Percentiles rank a stretch among this genome's conserved stretches.
Evolutionary conservation across 1,284 basidiomycete genomes (phyloP).

Genomic region (Erythrobasidium hasegawianum): DNA sequence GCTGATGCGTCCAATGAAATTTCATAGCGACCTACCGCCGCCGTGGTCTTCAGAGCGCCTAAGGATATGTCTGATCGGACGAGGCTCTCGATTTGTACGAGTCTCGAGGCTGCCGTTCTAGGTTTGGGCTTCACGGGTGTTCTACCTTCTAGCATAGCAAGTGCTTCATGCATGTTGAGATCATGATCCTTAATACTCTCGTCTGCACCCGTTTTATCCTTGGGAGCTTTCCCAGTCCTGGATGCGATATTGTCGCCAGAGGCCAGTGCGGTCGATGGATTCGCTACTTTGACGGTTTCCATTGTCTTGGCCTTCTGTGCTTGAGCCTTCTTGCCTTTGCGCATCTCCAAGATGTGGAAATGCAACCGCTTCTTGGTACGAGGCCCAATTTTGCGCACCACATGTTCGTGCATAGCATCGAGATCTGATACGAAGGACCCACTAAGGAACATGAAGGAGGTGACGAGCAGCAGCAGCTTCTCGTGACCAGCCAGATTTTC

Average conservation of each 20-base stretch:
- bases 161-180: conserved; percentile 45
- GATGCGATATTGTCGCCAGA: background rate
- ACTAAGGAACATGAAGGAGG: conserved; percentile 47
- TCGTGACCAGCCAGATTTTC: conserved; percentile 7
- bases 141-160: conserved; percentile 45
- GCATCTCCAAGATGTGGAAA: conserved; percentile 47
- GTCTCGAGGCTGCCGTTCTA: conserved; percentile 40
- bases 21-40: conserved; percentile 38
- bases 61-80: conserved; percentile 45
- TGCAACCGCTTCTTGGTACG: conserved; percentile 42
- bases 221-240: background rate
- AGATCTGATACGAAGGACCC: conserved; percentile 45
- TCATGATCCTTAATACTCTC: conserved; percentile 9
- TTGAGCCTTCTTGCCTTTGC: background rate
- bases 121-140: conserved; percentile 37
- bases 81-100: conserved; percentile 43
- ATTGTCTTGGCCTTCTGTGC: background rate
- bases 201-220: conserved; percentile 29
- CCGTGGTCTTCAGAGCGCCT: conserved; percentile 47
- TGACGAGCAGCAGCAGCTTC: conserved; percentile 44
- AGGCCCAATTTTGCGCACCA: conserved; percentile 29
- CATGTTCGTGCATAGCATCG: conserved; percentile 41
- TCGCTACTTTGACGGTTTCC: background rate
- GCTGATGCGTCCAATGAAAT: no score
- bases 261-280: background rate